Conservation (phyloP, 2,329 filamentous ascomycete species). For the Sporothrix inflata region DNA sequence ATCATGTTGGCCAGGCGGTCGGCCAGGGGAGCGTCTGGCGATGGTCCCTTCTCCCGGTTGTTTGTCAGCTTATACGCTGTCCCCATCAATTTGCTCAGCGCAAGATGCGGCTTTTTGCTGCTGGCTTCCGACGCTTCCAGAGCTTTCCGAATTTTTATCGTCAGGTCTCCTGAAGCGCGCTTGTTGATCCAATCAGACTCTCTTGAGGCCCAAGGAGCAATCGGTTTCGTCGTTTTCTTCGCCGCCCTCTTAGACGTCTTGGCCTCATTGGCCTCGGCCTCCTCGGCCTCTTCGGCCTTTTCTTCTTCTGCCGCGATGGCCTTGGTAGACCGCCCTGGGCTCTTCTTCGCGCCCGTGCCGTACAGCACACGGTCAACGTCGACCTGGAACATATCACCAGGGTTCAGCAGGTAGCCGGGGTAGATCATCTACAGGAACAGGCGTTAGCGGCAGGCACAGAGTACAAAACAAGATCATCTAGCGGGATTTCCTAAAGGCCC, state of each 20-base stretch:
- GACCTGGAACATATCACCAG: slow-evolving; percentile 97
- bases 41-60: background rate
- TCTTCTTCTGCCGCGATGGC: slow-evolving; percentile 36
- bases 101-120: background rate
- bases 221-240: too few relatives aligned
- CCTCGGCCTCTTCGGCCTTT: slow-evolving; percentile 40
- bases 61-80: background rate
- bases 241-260: too few relatives aligned
- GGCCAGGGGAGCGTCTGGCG: background rate
- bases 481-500: background rate
- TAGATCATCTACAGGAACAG: slow-evolving; percentile 72
- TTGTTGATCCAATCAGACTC: background rate
- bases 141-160: background rate
- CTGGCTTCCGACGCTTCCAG: background rate
- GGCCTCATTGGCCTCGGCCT: slow-evolving; percentile 34
- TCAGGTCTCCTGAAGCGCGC: background rate
- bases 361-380: slow-evolving; percentile 85
- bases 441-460: slow-evolving; percentile 6
- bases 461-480: too few relatives aligned
- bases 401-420: slow-evolving; percentile 91
- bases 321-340: slow-evolving; percentile 37
- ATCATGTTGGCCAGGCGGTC: background rate
- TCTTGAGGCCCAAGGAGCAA: too few relatives aligned
- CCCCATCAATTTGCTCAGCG: background rate
- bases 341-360: slow-evolving; percentile 78